Percentiles rank a stretch among this genome's conserved stretches.
phyloP scores from a whole-genome alignment of 768 basidiomycete species.

The Panus rudis region DNA sequence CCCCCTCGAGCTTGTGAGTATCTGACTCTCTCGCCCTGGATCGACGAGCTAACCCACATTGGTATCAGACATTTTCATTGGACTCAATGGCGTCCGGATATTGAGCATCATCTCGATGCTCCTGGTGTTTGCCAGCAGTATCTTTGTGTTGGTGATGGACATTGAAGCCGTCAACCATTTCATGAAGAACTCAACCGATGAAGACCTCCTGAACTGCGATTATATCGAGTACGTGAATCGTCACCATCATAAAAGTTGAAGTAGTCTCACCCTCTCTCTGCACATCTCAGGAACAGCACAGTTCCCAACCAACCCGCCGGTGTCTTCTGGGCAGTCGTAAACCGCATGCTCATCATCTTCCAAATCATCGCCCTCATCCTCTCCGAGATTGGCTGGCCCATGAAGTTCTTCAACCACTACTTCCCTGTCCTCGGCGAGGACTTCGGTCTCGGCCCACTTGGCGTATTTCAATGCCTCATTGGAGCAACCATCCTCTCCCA shows the following conservation, averaged over 20 bases:
- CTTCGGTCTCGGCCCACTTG: slow-evolving; percentile 84
- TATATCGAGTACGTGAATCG: slow-evolving; percentile 62
- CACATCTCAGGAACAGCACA: slow-evolving; percentile 50
- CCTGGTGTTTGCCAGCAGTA: slow-evolving; percentile 75
- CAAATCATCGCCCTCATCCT: slow-evolving; percentile 75
- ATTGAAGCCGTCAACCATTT: slow-evolving; percentile 69
- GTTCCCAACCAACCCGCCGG: slow-evolving; percentile 91
- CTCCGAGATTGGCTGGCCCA: slow-evolving; percentile 80
- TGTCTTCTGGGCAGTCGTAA: slow-evolving; percentile 86
- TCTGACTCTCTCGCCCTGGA: neutral
- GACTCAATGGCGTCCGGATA: slow-evolving; percentile 70
- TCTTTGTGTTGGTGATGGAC: slow-evolving; percentile 67
- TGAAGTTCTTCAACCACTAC: slow-evolving; percentile 70
- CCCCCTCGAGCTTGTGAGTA: slow-evolving; percentile 44
- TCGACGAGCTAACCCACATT: neutral
- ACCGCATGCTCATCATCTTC: slow-evolving; percentile 80
- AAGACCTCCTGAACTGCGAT: slow-evolving; percentile 51
- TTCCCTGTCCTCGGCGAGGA: slow-evolving; percentile 81
- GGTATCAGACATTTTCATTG: slow-evolving; percentile 54
- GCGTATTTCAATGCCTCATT: slow-evolving; percentile 84
- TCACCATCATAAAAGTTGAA: neutral
- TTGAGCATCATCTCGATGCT: slow-evolving; percentile 75
- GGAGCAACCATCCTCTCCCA: slow-evolving; percentile 45
- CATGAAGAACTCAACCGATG: slow-evolving; percentile 32
- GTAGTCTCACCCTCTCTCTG: slow-evolving; percentile 1